phyloP scores from a whole-genome alignment of 345 rosid species.

The Jatropha curcas region DNA sequence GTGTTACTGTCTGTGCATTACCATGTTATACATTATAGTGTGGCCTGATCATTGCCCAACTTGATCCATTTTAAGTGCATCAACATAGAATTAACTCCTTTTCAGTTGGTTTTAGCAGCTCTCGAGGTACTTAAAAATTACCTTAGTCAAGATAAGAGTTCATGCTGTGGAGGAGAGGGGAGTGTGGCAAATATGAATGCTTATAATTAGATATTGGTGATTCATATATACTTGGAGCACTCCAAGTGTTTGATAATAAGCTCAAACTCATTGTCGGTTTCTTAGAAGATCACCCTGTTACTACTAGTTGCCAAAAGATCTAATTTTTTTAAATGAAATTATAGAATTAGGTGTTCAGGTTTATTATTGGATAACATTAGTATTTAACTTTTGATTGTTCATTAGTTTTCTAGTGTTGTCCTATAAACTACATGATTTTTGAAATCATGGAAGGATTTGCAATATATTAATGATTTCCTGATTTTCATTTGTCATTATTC shows the following conservation, averaged over 20 bases:
- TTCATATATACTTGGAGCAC: no score
- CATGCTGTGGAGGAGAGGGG: no score
- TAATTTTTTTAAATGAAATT: not conserved
- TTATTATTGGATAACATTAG: not conserved
- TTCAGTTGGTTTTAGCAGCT: not conserved
- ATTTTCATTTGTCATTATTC: not conserved
- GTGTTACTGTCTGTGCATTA: not conserved
- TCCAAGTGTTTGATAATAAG: not conserved
- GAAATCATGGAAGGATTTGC: not conserved
- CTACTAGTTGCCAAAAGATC: not conserved
- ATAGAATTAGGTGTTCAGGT: not conserved
- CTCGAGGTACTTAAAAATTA: not conserved
- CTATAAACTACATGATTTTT: not conserved
- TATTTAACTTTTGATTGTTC: not conserved
- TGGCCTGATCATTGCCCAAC: not conserved
- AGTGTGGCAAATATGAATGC: not conserved
- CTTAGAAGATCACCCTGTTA: not conserved
- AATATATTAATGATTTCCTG: not conserved
- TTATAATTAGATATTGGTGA: no score
- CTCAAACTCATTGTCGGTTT: not conserved
- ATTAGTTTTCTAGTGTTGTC: not conserved
- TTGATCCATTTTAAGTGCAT: constrained; percentile 10
- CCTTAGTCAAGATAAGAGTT: no score
- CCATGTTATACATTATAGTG: constrained; percentile 1
- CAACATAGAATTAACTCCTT: not conserved